phyloP scores from a whole-genome alignment of 306 rosid species.

The Trichosanthes cucumerina region DNA sequence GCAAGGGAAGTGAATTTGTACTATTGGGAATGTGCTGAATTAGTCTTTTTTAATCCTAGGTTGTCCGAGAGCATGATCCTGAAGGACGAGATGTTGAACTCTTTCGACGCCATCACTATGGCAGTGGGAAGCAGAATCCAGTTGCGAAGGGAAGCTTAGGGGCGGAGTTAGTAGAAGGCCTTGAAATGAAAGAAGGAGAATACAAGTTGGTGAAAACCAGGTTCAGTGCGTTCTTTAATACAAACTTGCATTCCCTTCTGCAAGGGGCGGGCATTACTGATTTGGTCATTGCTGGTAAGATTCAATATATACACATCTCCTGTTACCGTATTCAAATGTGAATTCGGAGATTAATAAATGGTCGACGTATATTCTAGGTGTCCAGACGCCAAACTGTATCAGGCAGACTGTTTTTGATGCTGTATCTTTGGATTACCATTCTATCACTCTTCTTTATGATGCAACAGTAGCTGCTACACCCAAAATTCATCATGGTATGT shows the following conservation, averaged over 20 bases:
- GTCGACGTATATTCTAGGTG: slow-evolving; percentile 32
- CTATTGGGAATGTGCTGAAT: neutral
- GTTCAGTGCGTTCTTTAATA: slow-evolving; percentile 83
- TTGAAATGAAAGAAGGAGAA: slow-evolving; percentile 69
- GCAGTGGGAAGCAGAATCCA: slow-evolving; percentile 39
- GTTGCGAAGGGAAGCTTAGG: slow-evolving; percentile 51
- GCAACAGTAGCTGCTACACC: slow-evolving; percentile 90
- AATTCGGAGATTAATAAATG: neutral
- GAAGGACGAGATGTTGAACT: slow-evolving; percentile 83
- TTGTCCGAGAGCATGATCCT: slow-evolving; percentile 79
- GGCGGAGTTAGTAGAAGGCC: slow-evolving; percentile 67
- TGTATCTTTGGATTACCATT: slow-evolving; percentile 65
- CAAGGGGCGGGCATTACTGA: slow-evolving; percentile 44
- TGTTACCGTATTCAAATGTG: neutral
- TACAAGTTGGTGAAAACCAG: slow-evolving; percentile 77
- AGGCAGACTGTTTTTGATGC: slow-evolving; percentile 89
- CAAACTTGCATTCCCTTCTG: slow-evolving; percentile 71
- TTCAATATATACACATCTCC: neutral
- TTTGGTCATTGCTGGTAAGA: slow-evolving; percentile 61
- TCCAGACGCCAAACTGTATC: slow-evolving; percentile 95
- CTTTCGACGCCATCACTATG: slow-evolving; percentile 63
- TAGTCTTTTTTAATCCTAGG: slow-evolving; percentile 21
- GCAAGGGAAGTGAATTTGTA: neutral
- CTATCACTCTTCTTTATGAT: slow-evolving; percentile 59
- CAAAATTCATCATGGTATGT: slow-evolving; percentile 54